These are phyloP conservation scores for Wickerhamomyces pijperi DNA, from an alignment of 805 yeast genomes.

Conservation along the genomic window DNA sequence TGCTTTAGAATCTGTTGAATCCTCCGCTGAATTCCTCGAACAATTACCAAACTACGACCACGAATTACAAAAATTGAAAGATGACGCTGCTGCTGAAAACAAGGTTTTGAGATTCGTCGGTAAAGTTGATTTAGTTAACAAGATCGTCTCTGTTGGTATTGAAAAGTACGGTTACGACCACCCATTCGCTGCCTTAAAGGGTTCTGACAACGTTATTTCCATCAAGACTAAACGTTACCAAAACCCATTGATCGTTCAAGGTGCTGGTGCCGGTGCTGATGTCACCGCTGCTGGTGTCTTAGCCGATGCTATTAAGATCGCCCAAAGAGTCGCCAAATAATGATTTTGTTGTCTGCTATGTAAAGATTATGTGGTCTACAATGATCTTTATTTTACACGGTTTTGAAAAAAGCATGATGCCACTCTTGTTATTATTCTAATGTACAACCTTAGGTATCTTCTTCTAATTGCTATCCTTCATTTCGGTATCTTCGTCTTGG, in stretches of 20 bases:
- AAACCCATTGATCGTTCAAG: conserved; percentile 90
- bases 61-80: conserved; percentile 67
- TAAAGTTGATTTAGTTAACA: conserved; percentile 64
- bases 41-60: conserved; percentile 76
- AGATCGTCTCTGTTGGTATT: conserved; percentile 73
- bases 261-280: conserved; percentile 88
- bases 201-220: conserved; percentile 92
- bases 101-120: conserved; percentile 94
- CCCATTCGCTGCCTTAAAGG: conserved; percentile 92
- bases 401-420: no score
- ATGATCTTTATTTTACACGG: no score
- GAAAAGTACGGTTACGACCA: conserved; percentile 80
- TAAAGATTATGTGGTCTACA: no score
- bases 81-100: conserved; percentile 68
- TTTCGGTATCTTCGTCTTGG: not conserved
- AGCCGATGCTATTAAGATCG: conserved; percentile 86
- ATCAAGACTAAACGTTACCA: conserved; percentile 86
- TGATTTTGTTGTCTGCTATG: no score
- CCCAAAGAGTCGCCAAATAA: conserved; percentile 48
- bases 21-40: conserved; percentile 70
- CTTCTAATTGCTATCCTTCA: not conserved
- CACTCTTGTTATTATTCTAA: no score
- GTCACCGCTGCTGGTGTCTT: conserved; percentile 84
- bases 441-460: no score
- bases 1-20: conserved; percentile 59